Evolutionary conservation across 345 rosid genomes (phyloP), one percentile per base, ranked within the genome.

Genomic region (Angophora floribunda): DNA sequence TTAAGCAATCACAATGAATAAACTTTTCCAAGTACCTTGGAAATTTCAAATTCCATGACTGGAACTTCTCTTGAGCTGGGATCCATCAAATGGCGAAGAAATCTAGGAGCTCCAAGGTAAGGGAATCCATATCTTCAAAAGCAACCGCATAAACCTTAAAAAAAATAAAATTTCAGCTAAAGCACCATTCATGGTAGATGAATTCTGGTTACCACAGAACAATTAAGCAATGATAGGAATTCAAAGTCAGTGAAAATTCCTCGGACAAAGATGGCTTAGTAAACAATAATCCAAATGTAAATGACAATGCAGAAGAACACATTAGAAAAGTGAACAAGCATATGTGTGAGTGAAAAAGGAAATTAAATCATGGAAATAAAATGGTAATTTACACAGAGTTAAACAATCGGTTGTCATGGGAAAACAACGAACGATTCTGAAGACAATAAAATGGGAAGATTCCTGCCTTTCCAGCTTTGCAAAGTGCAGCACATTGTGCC

Each of bases 41-140:
- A 89, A 88, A 92, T 86, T 87, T 96, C 97, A 91, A 96, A 96
- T 93, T 97, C 99, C 98, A 96, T 95, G 89, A 97, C 97, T 10
- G 96, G 98, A 86, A 94, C 86, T 91, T 97, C 96, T 95, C 96
- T 95, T 85, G 99, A 96, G 91, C 96, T 95, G 86, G 99, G 98
- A 92, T 95, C 96, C 98, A 97, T 97, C 90, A 97, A 92, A 93
- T 96, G 99, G 88, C 98, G 96, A 87, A 97, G 97, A 94, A 97
- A 96, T 67, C 90, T 95, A 86, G 98, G 92, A 91, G 99, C 97
- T 86, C 99, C 98, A 91, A 96, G 96, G 99, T 96, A 86, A 96
- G 93, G 87, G 99, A 97, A 88, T 96, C 99, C 99, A 97, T 97
- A 88, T 97, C 99, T 93, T 97, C 99, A 80, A 97, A 97, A 90